Base-by-base conservation (phyloP, 441 rosid genomes). In the Macaranga tanarius region DNA sequence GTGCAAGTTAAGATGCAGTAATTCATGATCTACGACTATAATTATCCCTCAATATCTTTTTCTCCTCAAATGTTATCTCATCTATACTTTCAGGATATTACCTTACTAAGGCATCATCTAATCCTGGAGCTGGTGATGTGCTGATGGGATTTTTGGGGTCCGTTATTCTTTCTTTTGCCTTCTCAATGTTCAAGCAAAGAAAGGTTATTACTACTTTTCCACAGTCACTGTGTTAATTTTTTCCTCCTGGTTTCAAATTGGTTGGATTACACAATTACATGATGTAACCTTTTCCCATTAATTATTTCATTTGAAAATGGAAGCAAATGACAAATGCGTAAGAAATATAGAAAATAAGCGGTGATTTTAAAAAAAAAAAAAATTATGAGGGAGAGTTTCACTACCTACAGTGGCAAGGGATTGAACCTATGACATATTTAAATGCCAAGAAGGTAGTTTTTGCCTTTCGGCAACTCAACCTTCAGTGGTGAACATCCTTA, bases 101-200 rank as follows among this genome's bases (percentile, higher is more conserved):
- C 81, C 95, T 95, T 67, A 95, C 99, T 10, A 91, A 92, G 73
- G 84, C 74, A 58, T 75, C 92, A 67, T 82, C 91, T 15, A 85
- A 95, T 84, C 97, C 99, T 10, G 97, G 97, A 71, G 97, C 99
- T 81, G 99, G 99, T 77, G 99, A 95, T 79, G 80, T 95, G 25
- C 79, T 95, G 65, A 92, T 95, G 99, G 97, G 96, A 56, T 95
- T 95, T 82, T 81, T 95, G 81, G 99, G 98, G 69, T 90, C 98
- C 68, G 98, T 95, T 26, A 95, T 95, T 74, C 93, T 95, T 79
- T 91, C 98, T 70, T 95, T 92, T 52, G 93, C 99, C 63, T 95
- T 95, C 81, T 89, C 99, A 68, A 95, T 92, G 99, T 95, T 95
- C 86, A 88, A 90, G 83, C 98, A 95, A 76, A 86, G 96, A 83